Conservation (phyloP, 2,329 filamentous ascomycete genomes). For the Tolypocladium pustulatum region DNA sequence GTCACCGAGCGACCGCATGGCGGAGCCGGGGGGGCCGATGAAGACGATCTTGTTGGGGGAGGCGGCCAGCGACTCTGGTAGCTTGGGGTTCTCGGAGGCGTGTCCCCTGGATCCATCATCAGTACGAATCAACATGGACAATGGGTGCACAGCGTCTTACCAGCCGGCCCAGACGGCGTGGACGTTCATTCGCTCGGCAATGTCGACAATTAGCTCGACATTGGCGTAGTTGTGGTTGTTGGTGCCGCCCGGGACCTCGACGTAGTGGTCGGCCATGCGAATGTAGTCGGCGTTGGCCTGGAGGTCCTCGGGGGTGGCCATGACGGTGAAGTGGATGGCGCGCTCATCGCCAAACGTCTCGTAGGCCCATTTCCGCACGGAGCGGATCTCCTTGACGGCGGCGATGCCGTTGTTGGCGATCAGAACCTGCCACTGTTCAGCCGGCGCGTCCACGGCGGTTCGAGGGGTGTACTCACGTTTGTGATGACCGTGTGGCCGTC, state of each 20-base stretch:
- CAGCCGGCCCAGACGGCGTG: constrained; percentile 99
- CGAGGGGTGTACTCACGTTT: constrained; percentile 54
- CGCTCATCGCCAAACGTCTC: constrained; percentile 97
- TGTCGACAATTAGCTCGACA: constrained; percentile 96
- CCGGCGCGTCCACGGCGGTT: neutral
- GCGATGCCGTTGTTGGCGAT: constrained; percentile 99
- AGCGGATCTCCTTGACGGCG: constrained; percentile 97
- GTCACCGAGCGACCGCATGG: constrained; percentile 97
- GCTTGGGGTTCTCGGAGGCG: constrained; percentile 95
- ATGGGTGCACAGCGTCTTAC: constrained; percentile 38
- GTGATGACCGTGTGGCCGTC: constrained; percentile 97
- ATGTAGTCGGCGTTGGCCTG: constrained; percentile 98
- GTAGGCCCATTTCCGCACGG: constrained; percentile 99
- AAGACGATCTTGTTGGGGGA: constrained; percentile 99
- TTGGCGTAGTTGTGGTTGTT: constrained; percentile 99
- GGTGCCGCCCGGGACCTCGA: constrained; percentile 95
- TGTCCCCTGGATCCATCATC: constrained; percentile 63
- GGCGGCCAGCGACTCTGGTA: constrained; percentile 89
- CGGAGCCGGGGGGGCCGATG: constrained; percentile 93
- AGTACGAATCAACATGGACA: neutral
- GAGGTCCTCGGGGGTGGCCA: constrained; percentile 97
- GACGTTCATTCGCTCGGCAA: constrained; percentile 96
- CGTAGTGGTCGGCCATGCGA: constrained; percentile 98
- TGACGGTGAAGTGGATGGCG: constrained; percentile 98
- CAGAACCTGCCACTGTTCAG: constrained; percentile 54